Evolutionary conservation across 2,329 filamentous ascomycete genomes (phyloP), one percentile per base, ranked within the genome.

Genomic region (Aspergillus uvarum): DNA sequence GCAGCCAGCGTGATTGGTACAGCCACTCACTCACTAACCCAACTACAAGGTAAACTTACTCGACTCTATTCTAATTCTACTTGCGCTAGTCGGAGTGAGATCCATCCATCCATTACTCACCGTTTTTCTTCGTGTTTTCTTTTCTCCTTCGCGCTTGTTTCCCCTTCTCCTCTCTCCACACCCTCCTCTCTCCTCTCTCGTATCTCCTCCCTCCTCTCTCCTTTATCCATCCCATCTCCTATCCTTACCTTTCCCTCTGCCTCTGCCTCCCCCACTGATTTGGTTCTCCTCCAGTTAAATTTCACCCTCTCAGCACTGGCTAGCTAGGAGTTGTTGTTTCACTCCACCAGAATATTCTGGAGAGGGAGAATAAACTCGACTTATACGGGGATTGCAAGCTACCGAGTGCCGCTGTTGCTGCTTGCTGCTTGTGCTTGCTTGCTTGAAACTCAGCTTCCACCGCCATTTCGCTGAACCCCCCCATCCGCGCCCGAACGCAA

Each of bases 1-100:
- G 51, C 49, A 54, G 54, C 49, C 53, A 8, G n/a, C 55, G 47
- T 62, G 51, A 66, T 66, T 66, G 64, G 64, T 44, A 44, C 38
- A 44, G 38, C 38, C 38, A 19, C 38, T n/a, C 14, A 44, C 16
- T 29, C 26, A 29, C 26, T 29, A 29, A 3, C 26, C 7, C 26
- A 29, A 10, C 26, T 29, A 29, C 26, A 29, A 29, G 26, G 26
- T 29, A 29, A 29, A 29, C 26, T 10, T 29, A 10, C 16, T 16
- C 16, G 16, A 19, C 16, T 44, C 16, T 44, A 16, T 44, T 19
- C 16, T 16, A 16, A 44, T 7, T 44, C 16, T n/a, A n/a, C 38
- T 44, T 8, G 26, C 26, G 2, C 14, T 19, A 44, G 38, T 44
- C 16, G 38, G 38, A 44, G 38, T 16, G 38, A 44, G 38, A 44